Percentiles rank a stretch among this genome's conserved stretches.
These are phyloP conservation scores for Spatholobus suberectus DNA, from an alignment of 306 rosid genomes.

Conservation along the genomic window DNA sequence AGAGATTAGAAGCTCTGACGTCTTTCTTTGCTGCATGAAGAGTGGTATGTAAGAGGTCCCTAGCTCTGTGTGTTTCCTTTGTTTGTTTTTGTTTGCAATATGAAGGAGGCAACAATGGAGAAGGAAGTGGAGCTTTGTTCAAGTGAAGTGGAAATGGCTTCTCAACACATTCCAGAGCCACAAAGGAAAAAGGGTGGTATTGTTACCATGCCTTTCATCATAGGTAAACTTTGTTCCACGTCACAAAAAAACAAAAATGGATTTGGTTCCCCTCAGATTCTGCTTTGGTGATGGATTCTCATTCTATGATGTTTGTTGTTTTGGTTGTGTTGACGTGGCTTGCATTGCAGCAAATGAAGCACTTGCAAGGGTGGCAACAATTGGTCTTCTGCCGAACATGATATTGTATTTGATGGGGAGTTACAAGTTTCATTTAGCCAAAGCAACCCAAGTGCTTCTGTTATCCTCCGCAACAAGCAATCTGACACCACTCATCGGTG, in stretches of 20 bases:
- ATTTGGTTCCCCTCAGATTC: neutral
- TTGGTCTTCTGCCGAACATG: conserved; percentile 70
- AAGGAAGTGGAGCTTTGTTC: conserved; percentile 41
- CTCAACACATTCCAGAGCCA: conserved; percentile 17
- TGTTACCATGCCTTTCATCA: conserved; percentile 72
- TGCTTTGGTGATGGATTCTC: conserved; percentile 3
- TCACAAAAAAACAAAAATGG: neutral
- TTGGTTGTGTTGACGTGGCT: neutral
- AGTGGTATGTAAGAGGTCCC: neutral
- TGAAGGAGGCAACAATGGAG: conserved; percentile 32
- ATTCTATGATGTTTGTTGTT: neutral
- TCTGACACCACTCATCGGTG: conserved; percentile 66
- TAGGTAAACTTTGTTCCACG: conserved; percentile 47
- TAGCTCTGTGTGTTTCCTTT: neutral
- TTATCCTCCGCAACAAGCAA: conserved; percentile 57
- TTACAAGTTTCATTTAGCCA: conserved; percentile 56
- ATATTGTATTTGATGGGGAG: conserved; percentile 57
- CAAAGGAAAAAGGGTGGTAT: conserved; percentile 57
- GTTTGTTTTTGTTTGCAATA: neutral
- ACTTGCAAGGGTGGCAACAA: conserved; percentile 62
- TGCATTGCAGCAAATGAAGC: conserved; percentile 66
- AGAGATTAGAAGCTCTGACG: neutral
- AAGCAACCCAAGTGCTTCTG: conserved; percentile 51
- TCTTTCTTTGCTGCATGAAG: neutral
- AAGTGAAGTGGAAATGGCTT: conserved; percentile 29